phyloP scores from a whole-genome alignment of 2,329 filamentous ascomycete species.

The Botrytis galanthina region DNA sequence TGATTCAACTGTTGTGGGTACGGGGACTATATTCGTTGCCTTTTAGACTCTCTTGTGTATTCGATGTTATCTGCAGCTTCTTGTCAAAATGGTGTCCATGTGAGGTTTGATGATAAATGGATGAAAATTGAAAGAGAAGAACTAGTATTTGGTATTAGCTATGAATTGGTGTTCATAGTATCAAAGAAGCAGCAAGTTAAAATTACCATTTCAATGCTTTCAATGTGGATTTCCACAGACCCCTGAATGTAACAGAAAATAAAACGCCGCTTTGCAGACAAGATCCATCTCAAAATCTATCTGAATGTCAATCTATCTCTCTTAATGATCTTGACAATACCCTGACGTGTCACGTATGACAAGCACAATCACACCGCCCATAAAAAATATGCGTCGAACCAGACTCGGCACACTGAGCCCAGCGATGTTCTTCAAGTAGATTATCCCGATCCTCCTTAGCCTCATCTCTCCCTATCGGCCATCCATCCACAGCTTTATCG shows the following conservation, averaged over 20 bases:
- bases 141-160: background rate
- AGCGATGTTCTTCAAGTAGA: background rate
- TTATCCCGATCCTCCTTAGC: background rate
- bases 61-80: background rate
- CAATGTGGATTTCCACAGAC: background rate
- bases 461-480: background rate
- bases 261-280: background rate
- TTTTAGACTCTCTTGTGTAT: background rate
- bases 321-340: background rate
- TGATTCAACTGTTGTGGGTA: background rate
- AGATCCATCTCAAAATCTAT: background rate
- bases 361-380: background rate
- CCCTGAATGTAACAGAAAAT: background rate
- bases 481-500: background rate
- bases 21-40: background rate
- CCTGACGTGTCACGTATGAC: background rate
- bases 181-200: background rate
- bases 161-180: too few relatives aligned
- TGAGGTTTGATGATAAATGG: background rate
- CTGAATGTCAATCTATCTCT: too few relatives aligned
- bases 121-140: background rate
- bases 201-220: background rate
- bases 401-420: background rate
- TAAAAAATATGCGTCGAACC: background rate
- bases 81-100: background rate